phyloP scores from a whole-genome alignment of 331 rosid species.

The Acacia concinna region DNA sequence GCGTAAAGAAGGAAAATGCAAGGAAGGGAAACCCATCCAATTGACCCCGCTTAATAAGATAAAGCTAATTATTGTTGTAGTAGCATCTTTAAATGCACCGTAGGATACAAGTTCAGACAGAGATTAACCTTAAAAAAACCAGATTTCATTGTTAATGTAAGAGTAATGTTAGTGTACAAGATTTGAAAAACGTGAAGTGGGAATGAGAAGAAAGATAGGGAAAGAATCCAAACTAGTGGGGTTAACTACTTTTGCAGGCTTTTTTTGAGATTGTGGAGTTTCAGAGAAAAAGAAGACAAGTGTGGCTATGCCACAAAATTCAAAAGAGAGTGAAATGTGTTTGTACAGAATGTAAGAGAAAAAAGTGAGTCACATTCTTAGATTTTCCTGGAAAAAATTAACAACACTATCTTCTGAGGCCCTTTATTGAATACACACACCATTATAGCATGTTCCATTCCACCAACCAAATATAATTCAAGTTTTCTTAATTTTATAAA shows the following conservation, averaged over 20 bases:
- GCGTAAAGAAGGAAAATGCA: too few species aligned
- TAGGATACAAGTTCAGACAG: neutral
- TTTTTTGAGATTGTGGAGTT: conserved; percentile 48
- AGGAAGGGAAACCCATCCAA: too few species aligned
- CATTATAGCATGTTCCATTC: conserved; percentile 5
- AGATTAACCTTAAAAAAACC: neutral
- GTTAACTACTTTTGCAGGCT: conserved; percentile 48
- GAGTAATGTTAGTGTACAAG: conserved; percentile 25
- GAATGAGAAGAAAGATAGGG: conserved; percentile 29
- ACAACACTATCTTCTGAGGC: conserved; percentile 42
- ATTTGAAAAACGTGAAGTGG: conserved; percentile 37
- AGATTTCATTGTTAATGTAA: neutral
- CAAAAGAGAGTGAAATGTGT: conserved; percentile 29
- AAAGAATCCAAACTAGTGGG: conserved; percentile 65
- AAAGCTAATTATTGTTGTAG: neutral
- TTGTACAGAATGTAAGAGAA: neutral
- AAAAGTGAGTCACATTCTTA: conserved; percentile 30
- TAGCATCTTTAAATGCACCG: too few species aligned
- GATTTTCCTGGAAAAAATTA: conserved; percentile 22
- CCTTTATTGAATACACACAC: conserved; percentile 38
- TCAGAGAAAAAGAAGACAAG: conserved; percentile 30
- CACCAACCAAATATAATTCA: conserved; percentile 36
- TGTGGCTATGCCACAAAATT: conserved; percentile 30
- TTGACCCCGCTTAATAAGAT: neutral
- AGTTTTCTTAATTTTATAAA: neutral